A percentile compares a stretch with the other conserved stretches of the same genome.
Conservation (phyloP, 2,329 filamentous ascomycete genomes). For the Botrytis porri region DNA sequence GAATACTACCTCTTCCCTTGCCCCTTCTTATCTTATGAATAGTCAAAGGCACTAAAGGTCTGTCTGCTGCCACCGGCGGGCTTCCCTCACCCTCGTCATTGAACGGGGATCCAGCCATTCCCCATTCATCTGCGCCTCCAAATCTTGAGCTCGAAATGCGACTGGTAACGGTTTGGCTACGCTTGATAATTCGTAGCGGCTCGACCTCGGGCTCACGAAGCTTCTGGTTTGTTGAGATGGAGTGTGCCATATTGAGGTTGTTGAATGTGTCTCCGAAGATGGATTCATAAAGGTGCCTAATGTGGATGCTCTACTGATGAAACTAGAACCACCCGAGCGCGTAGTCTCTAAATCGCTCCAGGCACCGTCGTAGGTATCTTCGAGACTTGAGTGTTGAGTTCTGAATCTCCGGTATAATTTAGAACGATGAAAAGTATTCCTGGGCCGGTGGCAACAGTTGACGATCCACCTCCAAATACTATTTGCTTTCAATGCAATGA, state of each 20-base stretch:
- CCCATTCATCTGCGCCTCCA: slow-evolving; percentile 23
- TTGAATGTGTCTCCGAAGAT: slow-evolving; percentile 17
- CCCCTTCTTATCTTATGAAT: slow-evolving; percentile 30
- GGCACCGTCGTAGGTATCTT: slow-evolving; percentile 39
- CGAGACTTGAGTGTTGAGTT: slow-evolving; percentile 5
- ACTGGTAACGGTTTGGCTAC: slow-evolving; percentile 36
- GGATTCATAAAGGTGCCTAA: slow-evolving; percentile 33
- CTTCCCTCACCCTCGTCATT: slow-evolving; percentile 31
- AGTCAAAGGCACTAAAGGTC: slow-evolving; percentile 36
- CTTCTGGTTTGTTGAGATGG: slow-evolving; percentile 36
- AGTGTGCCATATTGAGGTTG: slow-evolving; percentile 40
- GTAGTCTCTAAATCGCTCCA: slow-evolving; percentile 40
- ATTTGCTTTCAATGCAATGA: slow-evolving; percentile 35
- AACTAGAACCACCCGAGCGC: slow-evolving; percentile 28
- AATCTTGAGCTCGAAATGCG: slow-evolving; percentile 28
- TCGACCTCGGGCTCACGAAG: slow-evolving; percentile 39
- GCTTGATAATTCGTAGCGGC: slow-evolving; percentile 52
- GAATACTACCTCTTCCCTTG: slow-evolving; percentile 27
- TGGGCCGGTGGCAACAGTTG: slow-evolving; percentile 27
- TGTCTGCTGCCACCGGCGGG: slow-evolving; percentile 30
- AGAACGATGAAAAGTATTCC: slow-evolving; percentile 23
- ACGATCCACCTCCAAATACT: slow-evolving; percentile 29
- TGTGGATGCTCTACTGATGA: slow-evolving; percentile 23
- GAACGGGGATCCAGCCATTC: slow-evolving; percentile 27
- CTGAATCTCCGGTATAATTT: slow-evolving; percentile 26